Percentiles rank a stretch among this genome's conserved stretches.
Evolutionary conservation across 139 green algal species (phyloP).

Genomic region (Auxenochlorella pyrenoidosa): DNA sequence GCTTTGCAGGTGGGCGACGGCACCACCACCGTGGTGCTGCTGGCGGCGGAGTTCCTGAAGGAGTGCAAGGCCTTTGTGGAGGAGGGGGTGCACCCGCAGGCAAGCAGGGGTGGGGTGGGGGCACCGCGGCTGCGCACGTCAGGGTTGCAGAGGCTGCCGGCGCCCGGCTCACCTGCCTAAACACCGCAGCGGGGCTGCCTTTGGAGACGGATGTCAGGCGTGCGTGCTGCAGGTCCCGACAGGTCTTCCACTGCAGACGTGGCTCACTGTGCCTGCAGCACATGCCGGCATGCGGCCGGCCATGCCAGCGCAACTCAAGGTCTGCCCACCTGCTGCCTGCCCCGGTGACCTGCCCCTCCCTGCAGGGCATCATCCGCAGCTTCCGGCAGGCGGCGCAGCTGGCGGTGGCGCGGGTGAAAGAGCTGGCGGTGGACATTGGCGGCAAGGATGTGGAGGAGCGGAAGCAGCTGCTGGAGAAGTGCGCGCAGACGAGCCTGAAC

Average conservation of each 20-base stretch:
- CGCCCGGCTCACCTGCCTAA: too few relatives aligned
- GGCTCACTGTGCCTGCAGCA: too few relatives aligned
- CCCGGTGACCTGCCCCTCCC: background rate
- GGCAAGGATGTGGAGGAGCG: conserved; percentile 78
- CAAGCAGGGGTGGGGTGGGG: conserved; percentile 21
- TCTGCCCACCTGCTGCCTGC: too few relatives aligned
- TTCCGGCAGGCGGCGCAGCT: conserved; percentile 87
- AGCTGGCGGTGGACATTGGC: conserved; percentile 87
- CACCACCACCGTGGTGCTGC: conserved; percentile 98
- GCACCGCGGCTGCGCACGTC: too few relatives aligned
- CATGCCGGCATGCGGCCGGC: too few relatives aligned
- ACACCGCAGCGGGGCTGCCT: too few relatives aligned
- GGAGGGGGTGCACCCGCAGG: conserved; percentile 95
- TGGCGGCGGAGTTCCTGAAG: conserved; percentile 95
- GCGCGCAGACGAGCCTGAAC: conserved; percentile 94
- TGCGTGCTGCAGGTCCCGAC: too few relatives aligned
- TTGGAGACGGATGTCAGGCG: too few relatives aligned
- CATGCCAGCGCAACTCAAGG: too few relatives aligned
- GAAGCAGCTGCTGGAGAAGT: conserved; percentile 90
- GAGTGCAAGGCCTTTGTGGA: conserved; percentile 96
- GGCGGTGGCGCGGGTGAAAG: conserved; percentile 79
- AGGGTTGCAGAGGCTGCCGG: too few relatives aligned
- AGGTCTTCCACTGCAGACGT: too few relatives aligned
- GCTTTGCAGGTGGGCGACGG: conserved; percentile 79
- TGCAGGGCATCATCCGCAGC: conserved; percentile 87